Evolutionary conservation across 1,284 basidiomycete genomes (phyloP).

Genomic region (Heterobasidion annosum): DNA sequence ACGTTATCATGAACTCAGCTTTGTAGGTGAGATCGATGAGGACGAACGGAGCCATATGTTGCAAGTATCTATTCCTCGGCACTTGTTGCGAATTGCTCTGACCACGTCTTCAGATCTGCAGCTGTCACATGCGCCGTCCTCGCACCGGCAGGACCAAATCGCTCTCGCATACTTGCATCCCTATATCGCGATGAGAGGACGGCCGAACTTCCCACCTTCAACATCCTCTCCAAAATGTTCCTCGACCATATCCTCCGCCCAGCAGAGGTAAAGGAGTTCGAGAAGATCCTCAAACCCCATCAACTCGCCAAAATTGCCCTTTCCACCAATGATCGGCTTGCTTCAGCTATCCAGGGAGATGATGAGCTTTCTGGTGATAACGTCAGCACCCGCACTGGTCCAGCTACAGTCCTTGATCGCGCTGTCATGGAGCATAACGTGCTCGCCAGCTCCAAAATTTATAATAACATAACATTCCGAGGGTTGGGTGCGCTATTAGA

Average conservation of each 20-base stretch:
- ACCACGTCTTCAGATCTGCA: constrained; percentile 47
- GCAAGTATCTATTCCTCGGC: constrained; percentile 32
- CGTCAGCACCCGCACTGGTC: constrained; percentile 71
- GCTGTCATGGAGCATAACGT: constrained; percentile 99
- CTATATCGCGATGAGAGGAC: constrained; percentile 93
- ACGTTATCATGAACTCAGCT: constrained; percentile 91
- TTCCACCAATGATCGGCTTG: constrained; percentile 69
- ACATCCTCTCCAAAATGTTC: constrained; percentile 95
- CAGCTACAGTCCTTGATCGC: constrained; percentile 92
- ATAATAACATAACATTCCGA: constrained; percentile 89
- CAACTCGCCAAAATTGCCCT: constrained; percentile 87
- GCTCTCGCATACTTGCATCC: constrained; percentile 85
- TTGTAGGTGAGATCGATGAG: constrained; percentile 81
- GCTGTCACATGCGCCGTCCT: constrained; percentile 95
- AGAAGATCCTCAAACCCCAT: constrained; percentile 80
- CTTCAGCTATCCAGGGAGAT: constrained; percentile 51
- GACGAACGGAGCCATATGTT: constrained; percentile 83
- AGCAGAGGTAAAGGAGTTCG: constrained; percentile 85
- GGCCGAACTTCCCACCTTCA: constrained; percentile 68
- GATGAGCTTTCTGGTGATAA: constrained; percentile 32
- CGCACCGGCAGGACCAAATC: constrained; percentile 94
- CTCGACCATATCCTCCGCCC: constrained; percentile 92
- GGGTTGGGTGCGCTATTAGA: constrained; percentile 82
- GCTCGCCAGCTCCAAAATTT: constrained; percentile 89
- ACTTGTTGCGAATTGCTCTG: neutral